Conservation (phyloP, 345 rosid genomes). For the Hirschfeldia incana region DNA sequence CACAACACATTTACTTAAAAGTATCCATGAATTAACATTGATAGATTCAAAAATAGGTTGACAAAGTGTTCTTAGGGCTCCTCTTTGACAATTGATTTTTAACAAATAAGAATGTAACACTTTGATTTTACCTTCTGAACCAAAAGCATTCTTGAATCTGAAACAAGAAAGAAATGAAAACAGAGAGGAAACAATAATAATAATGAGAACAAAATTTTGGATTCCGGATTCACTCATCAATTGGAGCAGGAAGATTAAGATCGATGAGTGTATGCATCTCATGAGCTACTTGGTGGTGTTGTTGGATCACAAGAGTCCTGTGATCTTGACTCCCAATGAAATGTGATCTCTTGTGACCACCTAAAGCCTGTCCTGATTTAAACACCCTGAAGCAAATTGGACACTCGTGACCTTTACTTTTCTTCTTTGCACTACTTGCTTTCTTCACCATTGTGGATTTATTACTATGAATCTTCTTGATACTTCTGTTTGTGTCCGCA, state of each 20-base stretch:
- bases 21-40: background rate
- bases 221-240: conserved; percentile 34
- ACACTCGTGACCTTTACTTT: conserved; percentile 72
- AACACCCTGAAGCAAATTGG: conserved; percentile 87
- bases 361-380: conserved; percentile 92
- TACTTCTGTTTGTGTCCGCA: conserved; percentile 38
- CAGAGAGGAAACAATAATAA: conserved; percentile 5
- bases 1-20: background rate
- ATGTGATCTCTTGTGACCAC: conserved; percentile 98
- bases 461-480: conserved; percentile 39
- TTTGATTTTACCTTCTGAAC: conserved; percentile 27
- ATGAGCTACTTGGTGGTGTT: conserved; percentile 48
- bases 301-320: conserved; percentile 53
- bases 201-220: conserved; percentile 10
- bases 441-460: conserved; percentile 43
- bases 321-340: conserved; percentile 65
- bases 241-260: conserved; percentile 88
- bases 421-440: conserved; percentile 50
- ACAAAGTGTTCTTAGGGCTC: background rate
- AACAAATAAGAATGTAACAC: background rate
- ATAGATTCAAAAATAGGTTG: background rate
- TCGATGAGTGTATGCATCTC: conserved; percentile 61
- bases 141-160: conserved; percentile 23
- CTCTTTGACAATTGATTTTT: background rate
- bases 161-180: conserved; percentile 10